Evolutionary conservation across 768 basidiomycete genomes (phyloP).

Genomic region (Tephrocybe sp.): DNA sequence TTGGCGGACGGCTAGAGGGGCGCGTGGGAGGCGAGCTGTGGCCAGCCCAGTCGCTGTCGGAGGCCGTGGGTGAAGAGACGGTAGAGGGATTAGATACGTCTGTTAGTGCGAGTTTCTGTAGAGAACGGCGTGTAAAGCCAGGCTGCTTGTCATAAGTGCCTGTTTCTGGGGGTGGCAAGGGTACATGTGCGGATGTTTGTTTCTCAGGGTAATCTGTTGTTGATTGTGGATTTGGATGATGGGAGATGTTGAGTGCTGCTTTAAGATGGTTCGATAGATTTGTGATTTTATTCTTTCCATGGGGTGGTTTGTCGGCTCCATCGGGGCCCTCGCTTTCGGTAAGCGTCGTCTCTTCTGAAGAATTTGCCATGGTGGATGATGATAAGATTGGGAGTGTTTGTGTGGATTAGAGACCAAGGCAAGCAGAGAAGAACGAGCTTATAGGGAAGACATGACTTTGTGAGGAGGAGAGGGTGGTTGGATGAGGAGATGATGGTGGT

Average conservation of each 20-base stretch:
- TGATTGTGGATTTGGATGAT: slow-evolving; percentile 13
- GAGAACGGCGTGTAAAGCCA: slow-evolving; percentile 41
- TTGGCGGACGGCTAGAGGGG: slow-evolving; percentile 49
- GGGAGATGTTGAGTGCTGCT: slow-evolving; percentile 20
- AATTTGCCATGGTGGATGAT: slow-evolving; percentile 37
- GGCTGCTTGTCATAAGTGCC: slow-evolving; percentile 48
- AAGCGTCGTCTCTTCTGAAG: slow-evolving; percentile 48
- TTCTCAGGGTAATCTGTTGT: slow-evolving; percentile 6
- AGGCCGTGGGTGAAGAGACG: slow-evolving; percentile 45
- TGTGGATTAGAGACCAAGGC: slow-evolving; percentile 10
- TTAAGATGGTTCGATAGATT: slow-evolving; percentile 24
- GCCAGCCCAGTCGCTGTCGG: slow-evolving; percentile 54
- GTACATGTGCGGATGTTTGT: slow-evolving; percentile 25
- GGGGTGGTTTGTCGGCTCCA: slow-evolving; percentile 59
- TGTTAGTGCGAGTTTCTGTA: slow-evolving; percentile 38
- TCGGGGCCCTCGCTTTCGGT: slow-evolving; percentile 57
- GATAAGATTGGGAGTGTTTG: slow-evolving; percentile 20
- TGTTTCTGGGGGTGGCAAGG: slow-evolving; percentile 51
- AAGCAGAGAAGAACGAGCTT: slow-evolving; percentile 16
- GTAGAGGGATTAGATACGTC: slow-evolving; percentile 33
- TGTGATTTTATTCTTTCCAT: slow-evolving; percentile 22
- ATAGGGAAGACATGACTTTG: too few relatives aligned
- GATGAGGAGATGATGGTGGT: background rate
- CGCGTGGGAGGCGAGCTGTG: slow-evolving; percentile 55
- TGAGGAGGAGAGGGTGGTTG: too few relatives aligned